Evolutionary conservation across 1,284 basidiomycete genomes (phyloP).

Genomic region (Irpex sp.): DNA sequence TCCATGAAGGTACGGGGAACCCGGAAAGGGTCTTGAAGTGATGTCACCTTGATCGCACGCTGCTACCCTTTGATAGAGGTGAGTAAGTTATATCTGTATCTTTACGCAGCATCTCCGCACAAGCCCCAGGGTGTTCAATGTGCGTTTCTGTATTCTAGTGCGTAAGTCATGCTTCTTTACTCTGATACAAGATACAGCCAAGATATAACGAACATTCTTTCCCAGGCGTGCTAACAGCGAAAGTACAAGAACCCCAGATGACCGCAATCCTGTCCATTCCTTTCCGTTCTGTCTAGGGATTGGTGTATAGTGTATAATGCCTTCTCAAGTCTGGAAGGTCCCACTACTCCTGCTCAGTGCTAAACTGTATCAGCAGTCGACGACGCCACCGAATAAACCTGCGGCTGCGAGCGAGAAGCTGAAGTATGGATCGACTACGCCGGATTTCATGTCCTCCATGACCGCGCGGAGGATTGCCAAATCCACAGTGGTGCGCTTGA

Average conservation of each 20-base stretch:
- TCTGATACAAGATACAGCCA: neutral
- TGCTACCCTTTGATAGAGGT: too few species aligned
- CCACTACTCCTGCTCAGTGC: slow-evolving; percentile 2
- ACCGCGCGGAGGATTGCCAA: neutral
- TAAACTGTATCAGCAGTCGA: neutral
- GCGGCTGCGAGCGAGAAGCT: neutral
- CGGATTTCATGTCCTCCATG: neutral
- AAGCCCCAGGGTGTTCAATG: neutral
- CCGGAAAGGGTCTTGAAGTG: too few species aligned
- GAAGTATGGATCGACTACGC: slow-evolving; percentile 1
- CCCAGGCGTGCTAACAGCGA: neutral
- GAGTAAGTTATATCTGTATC: neutral
- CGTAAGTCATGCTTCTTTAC: too few species aligned
- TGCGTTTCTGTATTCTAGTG: too few species aligned
- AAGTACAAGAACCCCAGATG: too few species aligned
- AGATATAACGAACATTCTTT: neutral
- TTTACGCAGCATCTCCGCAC: neutral
- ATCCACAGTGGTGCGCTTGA: neutral
- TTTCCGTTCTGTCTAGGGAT: too few species aligned
- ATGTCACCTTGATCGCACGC: too few species aligned
- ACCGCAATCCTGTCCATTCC: too few species aligned
- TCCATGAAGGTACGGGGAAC: too few species aligned
- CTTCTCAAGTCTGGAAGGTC: slow-evolving; percentile 5
- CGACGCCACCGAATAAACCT: slow-evolving; percentile 1
- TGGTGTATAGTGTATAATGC: neutral